phyloP scores from a whole-genome alignment of 2,329 filamentous ascomycete species.

The Fusarium sp. region DNA sequence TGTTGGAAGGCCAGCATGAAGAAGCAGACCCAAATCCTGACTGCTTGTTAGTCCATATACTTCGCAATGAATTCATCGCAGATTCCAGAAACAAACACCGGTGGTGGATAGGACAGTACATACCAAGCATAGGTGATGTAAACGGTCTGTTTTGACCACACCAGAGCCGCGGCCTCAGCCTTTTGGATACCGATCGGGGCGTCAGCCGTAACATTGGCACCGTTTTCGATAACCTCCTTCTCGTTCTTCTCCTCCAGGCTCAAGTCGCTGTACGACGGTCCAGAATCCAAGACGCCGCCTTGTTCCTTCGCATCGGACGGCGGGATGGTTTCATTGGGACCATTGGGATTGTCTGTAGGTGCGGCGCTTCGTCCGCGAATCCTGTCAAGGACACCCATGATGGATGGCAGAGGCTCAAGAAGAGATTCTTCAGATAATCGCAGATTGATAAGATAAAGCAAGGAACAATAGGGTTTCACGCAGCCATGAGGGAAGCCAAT shows the following conservation, averaged over 20 bases:
- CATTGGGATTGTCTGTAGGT: neutral
- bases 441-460: conserved; percentile 14
- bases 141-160: conserved; percentile 47
- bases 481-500: neutral
- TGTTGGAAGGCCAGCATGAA: conserved; percentile 54
- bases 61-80: neutral
- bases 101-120: neutral
- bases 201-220: neutral
- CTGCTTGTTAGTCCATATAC: neutral
- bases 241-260: conserved; percentile 6
- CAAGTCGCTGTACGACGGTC: neutral
- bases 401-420: neutral
- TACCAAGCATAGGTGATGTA: conserved; percentile 24
- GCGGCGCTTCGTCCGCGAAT: neutral
- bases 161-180: conserved; percentile 49
- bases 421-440: neutral
- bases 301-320: neutral
- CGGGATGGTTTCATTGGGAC: neutral
- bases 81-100: neutral
- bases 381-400: conserved; percentile 6
- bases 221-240: conserved; percentile 6
- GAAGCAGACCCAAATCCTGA: conserved; percentile 52
- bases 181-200: conserved; percentile 45
- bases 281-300: neutral
- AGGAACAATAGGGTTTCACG: neutral